Percentiles rank a stretch among this genome's conserved stretches.
These are phyloP conservation scores for Candida ortonii DNA, from an alignment of 805 yeast species.

Conservation along the genomic window DNA sequence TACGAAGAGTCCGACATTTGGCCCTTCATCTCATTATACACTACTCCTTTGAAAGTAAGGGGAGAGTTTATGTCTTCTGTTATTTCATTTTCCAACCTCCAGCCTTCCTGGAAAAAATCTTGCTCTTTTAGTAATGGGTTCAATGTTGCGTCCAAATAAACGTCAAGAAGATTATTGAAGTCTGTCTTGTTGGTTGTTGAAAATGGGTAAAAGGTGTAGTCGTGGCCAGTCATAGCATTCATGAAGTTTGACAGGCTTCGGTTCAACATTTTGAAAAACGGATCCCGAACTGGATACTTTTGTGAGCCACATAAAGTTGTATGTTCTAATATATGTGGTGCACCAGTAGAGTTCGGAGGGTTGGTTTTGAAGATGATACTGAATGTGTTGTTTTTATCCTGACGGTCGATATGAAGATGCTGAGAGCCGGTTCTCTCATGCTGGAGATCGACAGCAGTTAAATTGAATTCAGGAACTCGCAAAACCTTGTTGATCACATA, in stretches of 20 bases:
- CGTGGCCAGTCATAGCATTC: constrained; percentile 99
- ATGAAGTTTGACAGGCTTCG: constrained; percentile 92
- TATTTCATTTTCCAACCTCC: constrained; percentile 83
- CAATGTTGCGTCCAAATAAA: constrained; percentile 83
- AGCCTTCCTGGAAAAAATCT: constrained; percentile 94
- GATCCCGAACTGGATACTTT: constrained; percentile 92
- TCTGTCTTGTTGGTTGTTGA: constrained; percentile 88
- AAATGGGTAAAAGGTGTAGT: constrained; percentile 93
- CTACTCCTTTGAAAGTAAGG: constrained; percentile 87
- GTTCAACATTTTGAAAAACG: constrained; percentile 95
- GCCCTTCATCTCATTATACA: constrained; percentile 98
- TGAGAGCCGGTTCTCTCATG: constrained; percentile 71
- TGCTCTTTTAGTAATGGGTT: constrained; percentile 73
- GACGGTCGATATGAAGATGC: constrained; percentile 82
- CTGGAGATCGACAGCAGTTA: constrained; percentile 70
- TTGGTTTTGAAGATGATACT: constrained; percentile 88
- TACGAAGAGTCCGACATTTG: constrained; percentile 88
- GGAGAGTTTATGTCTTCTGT: constrained; percentile 57
- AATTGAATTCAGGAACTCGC: constrained; percentile 76
- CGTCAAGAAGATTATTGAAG: constrained; percentile 77
- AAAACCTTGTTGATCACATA: constrained; percentile 61
- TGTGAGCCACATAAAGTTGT: constrained; percentile 93
- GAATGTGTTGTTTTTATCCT: constrained; percentile 84
- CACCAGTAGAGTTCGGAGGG: constrained; percentile 93
- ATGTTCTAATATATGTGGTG: constrained; percentile 95